Evolutionary conservation across 331 rosid species (phyloP), one percentile per base, ranked within the genome.

Genomic region (Acacia concinna): DNA sequence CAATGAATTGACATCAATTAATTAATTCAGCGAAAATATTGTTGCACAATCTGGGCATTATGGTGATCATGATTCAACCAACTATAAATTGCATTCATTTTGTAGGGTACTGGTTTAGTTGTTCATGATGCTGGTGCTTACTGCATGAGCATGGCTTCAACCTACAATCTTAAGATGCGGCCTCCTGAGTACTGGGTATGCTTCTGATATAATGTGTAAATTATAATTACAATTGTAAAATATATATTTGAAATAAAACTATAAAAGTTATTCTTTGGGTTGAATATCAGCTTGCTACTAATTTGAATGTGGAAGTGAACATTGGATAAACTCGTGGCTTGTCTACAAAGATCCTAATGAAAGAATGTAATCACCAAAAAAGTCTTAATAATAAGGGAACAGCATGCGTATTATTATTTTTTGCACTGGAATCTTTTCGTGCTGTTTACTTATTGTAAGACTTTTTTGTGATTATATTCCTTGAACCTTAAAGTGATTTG

Each of bases 61-160:
- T 14, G 27, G 44, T 35, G 65, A 71, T 49, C 74, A 35, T 59
- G 57, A 56, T 49, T 54, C 57, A 38, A 63, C 80, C 28, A 21
- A 64, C 67, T 70, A 77, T 87, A 71, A 83, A 25, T 32, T 28
- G 68, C 35, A 34, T 83, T 79, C 31, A 66, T 54, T 72, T 83
- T 88, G 78, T 91, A 96, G 99, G 99, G 97, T 78, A 76, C 91
- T 77, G 99, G 99, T 73, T 87, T 96, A 75, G 98, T 91, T 74
- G 98, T 96, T 86, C 99, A 96, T 62, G 99, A 96, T 79, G 98
- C 98, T 5, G 99, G 99, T 51, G 99, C 99, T 63, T 95, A 95
- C 82, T 95, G 97, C 86, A 92, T 93, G 99, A 95, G 98, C 89
- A 95, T 95, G 99, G 97, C 98, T 49, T 95, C 99, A 10, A 95